phyloP scores from a whole-genome alignment of 805 yeast species.

The Grigorovia transvaalensis region DNA sequence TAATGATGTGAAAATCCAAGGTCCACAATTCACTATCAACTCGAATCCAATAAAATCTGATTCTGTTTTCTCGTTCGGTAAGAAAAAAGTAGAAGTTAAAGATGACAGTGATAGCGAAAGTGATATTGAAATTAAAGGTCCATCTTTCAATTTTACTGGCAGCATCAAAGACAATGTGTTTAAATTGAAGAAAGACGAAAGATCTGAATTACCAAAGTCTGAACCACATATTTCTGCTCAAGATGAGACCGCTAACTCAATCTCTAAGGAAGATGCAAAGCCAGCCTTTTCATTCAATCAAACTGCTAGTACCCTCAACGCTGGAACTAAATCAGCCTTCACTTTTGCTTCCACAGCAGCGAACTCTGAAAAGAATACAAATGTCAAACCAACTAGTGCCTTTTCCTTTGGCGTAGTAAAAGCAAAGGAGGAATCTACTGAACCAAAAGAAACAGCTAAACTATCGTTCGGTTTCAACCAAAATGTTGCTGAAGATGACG shows the following conservation, averaged over 20 bases:
- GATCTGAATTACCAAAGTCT: neutral
- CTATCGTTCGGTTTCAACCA: neutral
- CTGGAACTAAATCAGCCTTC: constrained; percentile 6
- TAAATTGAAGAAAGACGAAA: constrained; percentile 16
- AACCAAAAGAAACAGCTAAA: neutral
- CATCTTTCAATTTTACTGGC: constrained; percentile 31
- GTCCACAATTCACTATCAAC: constrained; percentile 51
- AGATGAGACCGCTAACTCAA: neutral
- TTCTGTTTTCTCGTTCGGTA: constrained; percentile 40
- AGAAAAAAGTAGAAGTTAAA: constrained; percentile 15
- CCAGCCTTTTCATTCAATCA: constrained; percentile 18
- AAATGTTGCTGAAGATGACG: neutral
- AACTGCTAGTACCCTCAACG: neutral
- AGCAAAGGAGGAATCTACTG: neutral
- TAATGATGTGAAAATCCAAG: constrained; percentile 57
- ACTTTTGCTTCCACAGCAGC: constrained; percentile 5
- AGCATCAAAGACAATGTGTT: constrained; percentile 29
- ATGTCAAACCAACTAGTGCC: constrained; percentile 7
- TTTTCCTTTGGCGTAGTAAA: constrained; percentile 1
- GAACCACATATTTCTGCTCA: neutral
- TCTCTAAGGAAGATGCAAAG: constrained; percentile 1
- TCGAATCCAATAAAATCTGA: constrained; percentile 39
- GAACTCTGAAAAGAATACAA: neutral
- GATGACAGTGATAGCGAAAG: constrained; percentile 27
- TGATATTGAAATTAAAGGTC: constrained; percentile 30